Conservation (phyloP, 768 basidiomycete genomes). For the Leccinum imitatum region DNA sequence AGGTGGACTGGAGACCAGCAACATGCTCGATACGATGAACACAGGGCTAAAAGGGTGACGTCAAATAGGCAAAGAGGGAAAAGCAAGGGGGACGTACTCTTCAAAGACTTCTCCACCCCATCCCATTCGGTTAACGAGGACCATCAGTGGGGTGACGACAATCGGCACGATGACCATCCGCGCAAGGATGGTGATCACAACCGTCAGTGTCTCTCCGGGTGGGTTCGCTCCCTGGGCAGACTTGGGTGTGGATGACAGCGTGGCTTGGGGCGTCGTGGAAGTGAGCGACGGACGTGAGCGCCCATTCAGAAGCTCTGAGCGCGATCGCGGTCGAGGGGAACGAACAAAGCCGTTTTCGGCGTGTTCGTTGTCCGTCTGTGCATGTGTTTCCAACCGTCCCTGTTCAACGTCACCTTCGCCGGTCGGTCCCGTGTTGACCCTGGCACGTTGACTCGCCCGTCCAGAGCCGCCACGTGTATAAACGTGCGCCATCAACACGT, state of each 20-base stretch:
- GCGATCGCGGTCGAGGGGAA: not conserved
- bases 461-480: constrained; percentile 1
- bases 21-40: constrained; percentile 80
- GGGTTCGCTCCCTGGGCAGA: constrained; percentile 10
- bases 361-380: constrained; percentile 3
- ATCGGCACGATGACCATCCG: constrained; percentile 87
- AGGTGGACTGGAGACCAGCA: constrained; percentile 81
- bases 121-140: constrained; percentile 54
- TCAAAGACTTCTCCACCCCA: constrained; percentile 51
- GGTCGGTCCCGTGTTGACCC: not conserved
- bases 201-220: constrained; percentile 77
- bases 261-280: not conserved
- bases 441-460: not conserved
- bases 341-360: not conserved
- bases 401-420: constrained; percentile 9
- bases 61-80: not conserved
- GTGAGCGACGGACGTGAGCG: not conserved
- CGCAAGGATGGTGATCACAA: constrained; percentile 77
- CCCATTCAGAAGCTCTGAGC: not conserved
- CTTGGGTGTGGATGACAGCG: not conserved
- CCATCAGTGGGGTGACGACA: constrained; percentile 75
- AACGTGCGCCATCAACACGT: constrained; percentile 13
- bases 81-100: constrained; percentile 62
- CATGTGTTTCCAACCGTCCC: constrained; percentile 2
- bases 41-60: constrained; percentile 51